These are phyloP conservation scores for Discostella stelligeroides DNA, from an alignment of 108 stramenopile genomes.

Conservation along the genomic window DNA sequence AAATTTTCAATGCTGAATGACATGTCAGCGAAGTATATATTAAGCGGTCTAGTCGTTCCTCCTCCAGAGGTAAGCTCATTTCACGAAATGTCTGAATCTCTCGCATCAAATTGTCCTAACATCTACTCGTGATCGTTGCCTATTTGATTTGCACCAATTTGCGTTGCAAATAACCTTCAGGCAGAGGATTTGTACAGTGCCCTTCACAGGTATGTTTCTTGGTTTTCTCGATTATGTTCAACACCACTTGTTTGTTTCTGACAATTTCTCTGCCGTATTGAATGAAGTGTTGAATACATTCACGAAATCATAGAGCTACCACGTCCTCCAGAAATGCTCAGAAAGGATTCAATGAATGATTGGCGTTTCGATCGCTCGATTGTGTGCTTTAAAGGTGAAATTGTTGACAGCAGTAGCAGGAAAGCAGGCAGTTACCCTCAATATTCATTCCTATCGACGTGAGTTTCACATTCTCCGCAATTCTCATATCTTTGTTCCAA, in stretches of 20 bases:
- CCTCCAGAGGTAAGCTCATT: constrained; percentile 58
- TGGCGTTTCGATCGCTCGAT: constrained; percentile 56
- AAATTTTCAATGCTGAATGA: constrained; percentile 63
- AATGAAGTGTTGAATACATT: constrained; percentile 60
- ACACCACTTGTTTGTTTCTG: not conserved
- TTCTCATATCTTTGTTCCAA: not conserved
- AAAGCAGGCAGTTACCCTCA: constrained; percentile 22
- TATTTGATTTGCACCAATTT: not conserved
- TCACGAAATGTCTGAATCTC: not conserved
- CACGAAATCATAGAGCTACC: constrained; percentile 78
- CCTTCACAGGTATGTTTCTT: constrained; percentile 51
- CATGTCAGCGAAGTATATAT: constrained; percentile 70
- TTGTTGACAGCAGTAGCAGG: constrained; percentile 37
- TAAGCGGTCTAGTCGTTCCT: constrained; percentile 70
- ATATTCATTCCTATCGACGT: constrained; percentile 42
- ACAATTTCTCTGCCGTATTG: not conserved
- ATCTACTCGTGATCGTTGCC: not conserved
- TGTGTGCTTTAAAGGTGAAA: constrained; percentile 29
- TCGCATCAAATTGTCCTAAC: not conserved
- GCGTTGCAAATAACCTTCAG: not conserved
- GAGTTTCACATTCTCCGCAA: not conserved
- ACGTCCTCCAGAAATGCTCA: constrained; percentile 59
- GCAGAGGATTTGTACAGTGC: constrained; percentile 81
- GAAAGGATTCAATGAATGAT: constrained; percentile 56
- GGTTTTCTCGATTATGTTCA: not conserved